Percentiles rank a stretch among this genome's conserved stretches.
Evolutionary conservation across 805 yeast species (phyloP).

Genomic region (Myxozyma mucilagina): DNA sequence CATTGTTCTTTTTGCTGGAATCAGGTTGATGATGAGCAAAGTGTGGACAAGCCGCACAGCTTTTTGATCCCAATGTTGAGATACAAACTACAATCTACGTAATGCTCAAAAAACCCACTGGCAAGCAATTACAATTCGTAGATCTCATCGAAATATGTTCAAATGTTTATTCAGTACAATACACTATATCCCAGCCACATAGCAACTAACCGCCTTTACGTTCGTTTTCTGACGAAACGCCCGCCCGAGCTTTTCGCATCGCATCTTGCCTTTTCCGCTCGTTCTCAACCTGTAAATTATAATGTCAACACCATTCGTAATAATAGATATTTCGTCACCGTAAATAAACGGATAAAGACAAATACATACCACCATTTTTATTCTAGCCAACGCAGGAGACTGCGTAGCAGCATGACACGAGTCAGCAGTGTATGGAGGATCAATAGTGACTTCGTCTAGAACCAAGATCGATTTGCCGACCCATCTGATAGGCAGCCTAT

Average conservation of each 20-base stretch:
- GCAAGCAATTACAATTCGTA: too few relatives aligned
- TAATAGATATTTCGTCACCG: background rate
- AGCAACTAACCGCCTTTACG: slow-evolving; percentile 10
- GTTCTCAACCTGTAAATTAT: background rate
- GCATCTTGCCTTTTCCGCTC: slow-evolving; percentile 14
- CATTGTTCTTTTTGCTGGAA: background rate
- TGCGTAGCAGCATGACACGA: slow-evolving; percentile 38
- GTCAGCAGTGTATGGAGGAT: slow-evolving; percentile 47
- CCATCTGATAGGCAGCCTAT: slow-evolving; percentile 48
- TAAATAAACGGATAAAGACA: background rate
- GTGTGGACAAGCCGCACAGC: background rate
- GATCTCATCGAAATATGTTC: too few relatives aligned
- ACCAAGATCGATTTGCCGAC: slow-evolving; percentile 47
- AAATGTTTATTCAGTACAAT: too few relatives aligned
- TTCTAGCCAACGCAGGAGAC: slow-evolving; percentile 43
- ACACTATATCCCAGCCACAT: background rate
- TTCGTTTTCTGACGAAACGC: background rate
- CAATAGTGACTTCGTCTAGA: slow-evolving; percentile 49
- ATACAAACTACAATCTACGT: too few relatives aligned
- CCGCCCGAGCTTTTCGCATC: background rate
- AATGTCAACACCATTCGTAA: background rate
- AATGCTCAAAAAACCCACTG: too few relatives aligned
- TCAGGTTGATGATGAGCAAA: background rate
- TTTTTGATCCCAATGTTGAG: too few relatives aligned
- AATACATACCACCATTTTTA: slow-evolving; percentile 49